Evolutionary conservation across 2,329 filamentous ascomycete species (phyloP).

Genomic region (Sarocladium strictum): DNA sequence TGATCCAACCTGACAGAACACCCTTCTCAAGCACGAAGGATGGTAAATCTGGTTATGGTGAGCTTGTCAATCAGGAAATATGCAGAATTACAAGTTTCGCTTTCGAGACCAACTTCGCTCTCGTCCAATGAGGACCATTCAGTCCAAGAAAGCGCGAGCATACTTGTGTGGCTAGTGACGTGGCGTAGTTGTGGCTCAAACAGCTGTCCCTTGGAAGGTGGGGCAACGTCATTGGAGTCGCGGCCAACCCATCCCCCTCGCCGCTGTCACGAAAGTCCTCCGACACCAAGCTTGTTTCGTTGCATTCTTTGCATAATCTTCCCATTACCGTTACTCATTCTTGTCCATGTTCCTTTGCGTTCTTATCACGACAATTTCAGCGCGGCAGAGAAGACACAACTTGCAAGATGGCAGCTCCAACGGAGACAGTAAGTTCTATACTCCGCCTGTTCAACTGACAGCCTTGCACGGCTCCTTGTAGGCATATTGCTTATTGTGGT

Average conservation of each 20-base stretch:
- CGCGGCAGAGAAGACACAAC: not conserved
- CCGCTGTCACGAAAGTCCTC: not conserved
- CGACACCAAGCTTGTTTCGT: conserved; percentile 6
- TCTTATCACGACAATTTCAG: not conserved
- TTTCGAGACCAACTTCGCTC: too few relatives aligned
- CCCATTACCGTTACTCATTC: not conserved
- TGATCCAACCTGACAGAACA: not conserved
- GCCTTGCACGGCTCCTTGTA: conserved; percentile 7
- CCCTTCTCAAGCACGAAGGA: too few relatives aligned
- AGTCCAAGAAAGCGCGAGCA: not conserved
- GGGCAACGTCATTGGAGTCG: conserved; percentile 32
- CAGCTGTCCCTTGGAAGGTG: conserved; percentile 16
- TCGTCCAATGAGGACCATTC: too few relatives aligned
- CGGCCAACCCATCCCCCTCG: conserved; percentile 25
- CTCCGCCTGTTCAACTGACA: not conserved
- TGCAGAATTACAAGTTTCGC: too few relatives aligned
- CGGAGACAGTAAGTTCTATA: conserved; percentile 35
- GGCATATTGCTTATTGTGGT: not conserved
- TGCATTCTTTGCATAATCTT: not conserved
- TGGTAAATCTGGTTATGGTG: too few relatives aligned
- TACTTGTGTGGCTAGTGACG: not conserved
- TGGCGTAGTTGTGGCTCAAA: conserved; percentile 5
- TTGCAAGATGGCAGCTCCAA: conserved; percentile 34
- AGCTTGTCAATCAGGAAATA: too few relatives aligned
- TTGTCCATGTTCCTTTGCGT: not conserved